A percentile compares a stretch with the other conserved stretches of the same genome.
Conservation (phyloP, 75 land plant species). For the Selaginella tamariscina region DNA sequence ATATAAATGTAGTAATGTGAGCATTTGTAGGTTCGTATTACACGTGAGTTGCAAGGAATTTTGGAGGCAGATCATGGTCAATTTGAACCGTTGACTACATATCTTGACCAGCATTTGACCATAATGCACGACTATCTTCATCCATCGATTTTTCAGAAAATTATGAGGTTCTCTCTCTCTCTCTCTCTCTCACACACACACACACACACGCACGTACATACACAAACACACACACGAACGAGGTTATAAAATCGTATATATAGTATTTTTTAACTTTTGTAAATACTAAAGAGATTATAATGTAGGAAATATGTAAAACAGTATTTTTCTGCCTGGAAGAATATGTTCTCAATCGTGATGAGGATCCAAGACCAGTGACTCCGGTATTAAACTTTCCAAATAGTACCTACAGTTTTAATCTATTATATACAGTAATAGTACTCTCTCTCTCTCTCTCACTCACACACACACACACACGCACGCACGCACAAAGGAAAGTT, state of each 20-base stretch:
- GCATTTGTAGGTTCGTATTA: not conserved
- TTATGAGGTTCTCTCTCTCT: too few relatives aligned
- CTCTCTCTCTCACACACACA: too few relatives aligned
- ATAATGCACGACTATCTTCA: constrained; percentile 7
- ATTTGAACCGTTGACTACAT: not conserved
- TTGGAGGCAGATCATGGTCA: not conserved
- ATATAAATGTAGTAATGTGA: too few relatives aligned
- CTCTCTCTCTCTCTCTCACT: too few relatives aligned
- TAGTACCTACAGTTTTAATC: too few relatives aligned
- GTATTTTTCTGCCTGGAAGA: constrained; percentile 21
- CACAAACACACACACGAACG: too few relatives aligned
- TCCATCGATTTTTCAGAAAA: not conserved
- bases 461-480: too few relatives aligned
- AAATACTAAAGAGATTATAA: not conserved
- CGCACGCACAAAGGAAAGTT: too few relatives aligned
- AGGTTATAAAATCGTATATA: too few relatives aligned
- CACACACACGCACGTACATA: too few relatives aligned
- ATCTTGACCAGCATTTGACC: not conserved
- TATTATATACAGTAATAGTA: too few relatives aligned
- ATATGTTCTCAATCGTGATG: constrained; percentile 19
- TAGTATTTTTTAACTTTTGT: not conserved
- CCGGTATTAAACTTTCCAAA: too few relatives aligned
- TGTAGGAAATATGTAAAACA: constrained; percentile 15
- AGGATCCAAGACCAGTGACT: constrained; percentile 19
- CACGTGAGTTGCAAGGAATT: not conserved